Evolutionary conservation across 2,329 filamentous ascomycete genomes (phyloP), one percentile per base, ranked within the genome.

Genomic region (Trichoderma koningiopsis): DNA sequence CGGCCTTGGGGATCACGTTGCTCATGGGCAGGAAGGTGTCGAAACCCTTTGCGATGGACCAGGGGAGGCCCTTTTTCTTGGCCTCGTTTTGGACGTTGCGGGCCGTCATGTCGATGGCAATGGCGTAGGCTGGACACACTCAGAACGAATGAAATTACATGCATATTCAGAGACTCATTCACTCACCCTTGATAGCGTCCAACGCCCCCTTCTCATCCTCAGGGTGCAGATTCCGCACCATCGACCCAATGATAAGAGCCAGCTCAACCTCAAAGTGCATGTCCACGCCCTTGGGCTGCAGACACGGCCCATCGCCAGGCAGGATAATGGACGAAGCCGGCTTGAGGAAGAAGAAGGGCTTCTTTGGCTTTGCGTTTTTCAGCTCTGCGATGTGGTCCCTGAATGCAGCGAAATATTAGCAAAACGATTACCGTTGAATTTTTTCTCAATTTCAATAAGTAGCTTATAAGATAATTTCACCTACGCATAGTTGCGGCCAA

Each of bases 321-420:
- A 92, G 86, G 4, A 98, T 87, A 74, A 99, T 92, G 4, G 94
- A 92, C 52, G 92, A 93, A 0, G 94, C 83, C 1, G 96, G 96
- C 86, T 99, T 99, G 75, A 98, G 88, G 87, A 99, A 99, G 89
- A 97, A 99, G 84, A 99, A 98, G 31, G 96, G 96, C 81, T 97
- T 94, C 80, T 96, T 96, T 62, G 96, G 96, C 73, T 89, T 89
- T 71, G 87, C 85, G 81, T 91, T 97, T 81, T 94, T 94, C 74
- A 99, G 88, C 84, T 99, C 96, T 72, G 91, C 88, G 78, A 98
- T 91, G 82, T 99, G 96, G 81, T 97, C 96, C 76, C 93, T 96
- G 5, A 4, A 37, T 19, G 10, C 22, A 14, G 33, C 33, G 5
- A 13, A 22, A 59, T 40, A 3, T 66, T 43, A 58, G 37, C n/a